Evolutionary conservation across 2,329 filamentous ascomycete species (phyloP).

Genomic region (Sporothrix curviconia): DNA sequence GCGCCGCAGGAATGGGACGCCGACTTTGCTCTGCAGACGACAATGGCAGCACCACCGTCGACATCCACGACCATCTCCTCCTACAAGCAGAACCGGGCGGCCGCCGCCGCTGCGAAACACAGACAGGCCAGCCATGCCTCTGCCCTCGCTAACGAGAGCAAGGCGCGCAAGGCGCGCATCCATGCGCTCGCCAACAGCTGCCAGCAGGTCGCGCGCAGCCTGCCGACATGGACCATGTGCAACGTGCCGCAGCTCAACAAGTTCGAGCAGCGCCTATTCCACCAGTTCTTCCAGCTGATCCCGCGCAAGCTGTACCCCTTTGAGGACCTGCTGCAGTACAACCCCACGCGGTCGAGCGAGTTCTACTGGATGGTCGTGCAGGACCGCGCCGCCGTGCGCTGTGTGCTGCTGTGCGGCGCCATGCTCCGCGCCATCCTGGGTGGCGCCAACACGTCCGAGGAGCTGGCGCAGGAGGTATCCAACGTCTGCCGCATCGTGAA

Average conservation of each 20-base stretch:
- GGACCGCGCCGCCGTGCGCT: constrained; percentile 25
- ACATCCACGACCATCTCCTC: no score
- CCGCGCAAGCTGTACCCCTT: constrained; percentile 29
- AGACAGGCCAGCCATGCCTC: neutral
- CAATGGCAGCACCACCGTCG: no score
- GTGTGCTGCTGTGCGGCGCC: constrained; percentile 27
- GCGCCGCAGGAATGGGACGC: constrained; percentile 11
- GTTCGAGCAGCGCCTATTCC: constrained; percentile 25
- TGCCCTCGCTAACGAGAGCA: constrained; percentile 2
- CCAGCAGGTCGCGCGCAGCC: constrained; percentile 14
- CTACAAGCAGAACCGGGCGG: neutral
- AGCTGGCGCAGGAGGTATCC: constrained; percentile 18
- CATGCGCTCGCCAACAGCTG: constrained; percentile 4
- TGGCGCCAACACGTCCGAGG: constrained; percentile 18
- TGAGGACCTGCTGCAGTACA: constrained; percentile 28
- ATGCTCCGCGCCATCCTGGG: constrained; percentile 23
- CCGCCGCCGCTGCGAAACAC: neutral
- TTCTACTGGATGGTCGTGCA: constrained; percentile 24
- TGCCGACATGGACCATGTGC: constrained; percentile 17
- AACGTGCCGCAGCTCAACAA: constrained; percentile 20
- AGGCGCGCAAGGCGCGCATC: constrained; percentile 4
- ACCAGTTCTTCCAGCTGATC: constrained; percentile 24
- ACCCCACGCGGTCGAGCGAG: constrained; percentile 23
- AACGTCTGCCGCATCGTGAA: constrained; percentile 20
- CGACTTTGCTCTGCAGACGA: no score